Conservation (phyloP, 225 moss, liverwort and hornwort genomes). For the Physcomitrium patens region DNA sequence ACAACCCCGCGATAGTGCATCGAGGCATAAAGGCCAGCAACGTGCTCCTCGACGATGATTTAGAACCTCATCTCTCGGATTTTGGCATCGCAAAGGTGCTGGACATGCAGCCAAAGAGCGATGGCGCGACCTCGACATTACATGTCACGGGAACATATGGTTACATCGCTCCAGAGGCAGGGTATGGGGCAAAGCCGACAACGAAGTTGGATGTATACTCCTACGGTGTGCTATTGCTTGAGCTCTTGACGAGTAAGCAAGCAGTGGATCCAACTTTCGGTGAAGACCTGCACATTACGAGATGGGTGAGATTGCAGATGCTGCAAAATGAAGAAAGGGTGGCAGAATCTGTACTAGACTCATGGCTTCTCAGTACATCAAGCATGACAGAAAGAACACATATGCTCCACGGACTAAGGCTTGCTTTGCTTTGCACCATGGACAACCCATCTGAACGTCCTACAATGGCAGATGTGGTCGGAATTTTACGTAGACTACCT, state of each 20-base stretch:
- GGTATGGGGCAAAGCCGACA: not conserved
- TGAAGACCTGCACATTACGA: conserved; percentile 27
- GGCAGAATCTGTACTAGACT: conserved; percentile 31
- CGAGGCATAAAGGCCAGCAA: conserved; percentile 51
- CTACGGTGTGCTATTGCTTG: conserved; percentile 56
- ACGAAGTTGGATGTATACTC: conserved; percentile 50
- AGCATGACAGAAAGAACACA: conserved; percentile 27
- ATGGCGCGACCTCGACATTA: not conserved
- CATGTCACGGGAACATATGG: conserved; percentile 15
- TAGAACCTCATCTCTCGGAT: conserved; percentile 43
- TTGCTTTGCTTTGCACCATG: conserved; percentile 34
- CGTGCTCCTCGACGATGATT: conserved; percentile 44
- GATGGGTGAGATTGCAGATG: conserved; percentile 26
- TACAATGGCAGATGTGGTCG: conserved; percentile 39
- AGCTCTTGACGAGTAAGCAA: conserved; percentile 49
- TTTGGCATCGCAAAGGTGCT: conserved; percentile 53
- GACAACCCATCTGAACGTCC: conserved; percentile 33
- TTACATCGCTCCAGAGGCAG: conserved; percentile 21
- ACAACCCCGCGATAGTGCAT: conserved; percentile 43
- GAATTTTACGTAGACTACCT: conserved; percentile 30
- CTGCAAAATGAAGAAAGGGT: not conserved
- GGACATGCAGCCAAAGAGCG: conserved; percentile 29
- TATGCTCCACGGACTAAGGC: conserved; percentile 31
- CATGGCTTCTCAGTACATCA: conserved; percentile 22
- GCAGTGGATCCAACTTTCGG: conserved; percentile 25